These are phyloP conservation scores for Pythium aphanidermatum DNA, from an alignment of 352 stramenopile species.

Conservation along the genomic window DNA sequence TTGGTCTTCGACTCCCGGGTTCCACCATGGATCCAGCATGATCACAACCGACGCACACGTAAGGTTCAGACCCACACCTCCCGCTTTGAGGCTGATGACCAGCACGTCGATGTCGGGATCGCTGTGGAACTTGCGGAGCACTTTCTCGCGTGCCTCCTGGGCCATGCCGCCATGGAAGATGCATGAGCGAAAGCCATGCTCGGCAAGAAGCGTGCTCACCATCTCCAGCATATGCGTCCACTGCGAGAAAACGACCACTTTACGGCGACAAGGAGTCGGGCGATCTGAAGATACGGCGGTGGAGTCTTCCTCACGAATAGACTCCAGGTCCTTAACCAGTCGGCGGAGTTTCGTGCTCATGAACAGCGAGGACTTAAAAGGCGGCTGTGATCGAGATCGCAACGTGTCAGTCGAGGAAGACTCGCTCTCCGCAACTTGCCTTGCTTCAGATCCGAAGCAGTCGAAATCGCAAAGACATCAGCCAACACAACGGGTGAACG, in stretches of 20 bases:
- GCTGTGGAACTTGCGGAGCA: slow-evolving; percentile 58
- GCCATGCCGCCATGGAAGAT: slow-evolving; percentile 73
- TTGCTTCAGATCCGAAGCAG: too few relatives aligned
- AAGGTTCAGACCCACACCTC: slow-evolving; percentile 89
- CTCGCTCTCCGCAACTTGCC: too few relatives aligned
- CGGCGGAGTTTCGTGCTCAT: slow-evolving; percentile 68
- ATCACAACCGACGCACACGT: slow-evolving; percentile 87
- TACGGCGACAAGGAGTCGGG: slow-evolving; percentile 43
- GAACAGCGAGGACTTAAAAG: too few relatives aligned
- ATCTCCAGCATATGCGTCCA: slow-evolving; percentile 89
- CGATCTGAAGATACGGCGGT: too few relatives aligned
- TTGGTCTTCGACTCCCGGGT: slow-evolving; percentile 90
- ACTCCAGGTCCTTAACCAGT: slow-evolving; percentile 54
- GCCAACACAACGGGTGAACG: slow-evolving; percentile 48
- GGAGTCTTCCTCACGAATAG: slow-evolving; percentile 55
- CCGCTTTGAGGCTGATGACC: slow-evolving; percentile 85
- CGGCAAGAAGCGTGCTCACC: slow-evolving; percentile 45
- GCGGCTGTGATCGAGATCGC: too few relatives aligned
- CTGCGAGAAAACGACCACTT: slow-evolving; percentile 89
- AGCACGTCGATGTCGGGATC: slow-evolving; percentile 60
- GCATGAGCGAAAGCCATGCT: slow-evolving; percentile 43
- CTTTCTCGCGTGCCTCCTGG: slow-evolving; percentile 61
- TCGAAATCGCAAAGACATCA: slow-evolving; percentile 46
- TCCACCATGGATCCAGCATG: slow-evolving; percentile 92
- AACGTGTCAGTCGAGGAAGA: too few relatives aligned